Conservation (phyloP, 192 early-diverging fungal genomes). For the Linnemannia hyalina region DNA sequence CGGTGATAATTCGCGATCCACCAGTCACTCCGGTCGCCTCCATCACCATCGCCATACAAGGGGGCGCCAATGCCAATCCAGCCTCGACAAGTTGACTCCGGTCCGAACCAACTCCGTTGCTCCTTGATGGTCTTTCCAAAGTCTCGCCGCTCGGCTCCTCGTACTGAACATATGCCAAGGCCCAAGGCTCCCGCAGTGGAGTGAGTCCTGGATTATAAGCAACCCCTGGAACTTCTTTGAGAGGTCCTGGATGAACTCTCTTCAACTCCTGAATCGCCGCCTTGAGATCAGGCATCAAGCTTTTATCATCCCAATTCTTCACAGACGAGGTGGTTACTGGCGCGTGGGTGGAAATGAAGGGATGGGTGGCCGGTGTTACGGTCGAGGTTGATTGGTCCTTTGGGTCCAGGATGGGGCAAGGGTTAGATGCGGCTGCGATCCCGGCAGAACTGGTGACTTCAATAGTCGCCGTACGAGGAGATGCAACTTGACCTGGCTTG, state of each 20-base stretch:
- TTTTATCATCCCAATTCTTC: conserved; percentile 32
- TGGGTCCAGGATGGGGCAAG: not conserved
- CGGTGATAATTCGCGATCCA: conserved; percentile 41
- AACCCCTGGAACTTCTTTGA: conserved; percentile 40
- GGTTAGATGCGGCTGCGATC: conserved; percentile 13
- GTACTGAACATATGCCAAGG: conserved; percentile 44
- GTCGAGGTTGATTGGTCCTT: not conserved
- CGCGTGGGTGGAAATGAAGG: not conserved
- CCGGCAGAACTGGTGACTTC: conserved; percentile 39
- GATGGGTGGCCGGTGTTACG: not conserved
- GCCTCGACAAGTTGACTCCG: not conserved
- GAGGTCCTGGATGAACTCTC: conserved; percentile 34
- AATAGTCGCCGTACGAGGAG: conserved; percentile 27
- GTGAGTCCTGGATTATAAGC: conserved; percentile 12
- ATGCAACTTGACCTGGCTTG: conserved; percentile 31
- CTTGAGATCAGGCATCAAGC: conserved; percentile 34
- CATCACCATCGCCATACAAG: conserved; percentile 57
- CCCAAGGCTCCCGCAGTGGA: conserved; percentile 48
- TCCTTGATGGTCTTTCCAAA: not conserved
- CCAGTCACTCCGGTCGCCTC: conserved; percentile 13
- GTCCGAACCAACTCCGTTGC: not conserved
- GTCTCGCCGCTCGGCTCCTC: not conserved
- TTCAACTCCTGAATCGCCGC: conserved; percentile 34
- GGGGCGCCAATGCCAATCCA: conserved; percentile 31
- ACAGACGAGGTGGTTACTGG: not conserved